Base-by-base conservation (phyloP, 2,329 filamentous ascomycete species). In the Alternaria conjuncta region DNA sequence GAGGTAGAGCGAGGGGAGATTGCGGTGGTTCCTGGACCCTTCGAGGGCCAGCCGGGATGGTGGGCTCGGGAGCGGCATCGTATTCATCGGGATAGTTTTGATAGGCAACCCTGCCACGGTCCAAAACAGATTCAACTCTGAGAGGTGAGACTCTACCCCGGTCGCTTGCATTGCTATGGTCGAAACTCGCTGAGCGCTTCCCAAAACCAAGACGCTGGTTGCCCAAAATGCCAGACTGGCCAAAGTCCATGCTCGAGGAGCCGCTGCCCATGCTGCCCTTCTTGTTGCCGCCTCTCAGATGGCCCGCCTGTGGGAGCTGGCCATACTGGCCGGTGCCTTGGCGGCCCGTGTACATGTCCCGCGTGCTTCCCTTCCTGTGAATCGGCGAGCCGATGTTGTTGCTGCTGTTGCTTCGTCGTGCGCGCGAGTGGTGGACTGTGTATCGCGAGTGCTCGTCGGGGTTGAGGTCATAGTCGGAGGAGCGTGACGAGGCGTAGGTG, bases 61-160 rank as follows among this genome's bases (percentile, higher is more conserved):
- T 94, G 6, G 95, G 95, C 41, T 91, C 95, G 13, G 95, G 94
- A 25, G 94, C 94, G 55, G 93, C 92, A 76, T 96, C 92, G 80
- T 90, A 89, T 71, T 91, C 87, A 71, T 86, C 83, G 69, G 85
- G 83, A 73, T 86, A 82, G 43, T 79, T 78, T 54, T 79, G 78
- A 41, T 82, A 81, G n/a, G 80, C 77, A 7, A 81, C 76, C 43
- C 82, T 76, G 15, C 81, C 81, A 63, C 83, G 77, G 50, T 81
- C 79, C 64, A 84, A 67, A 53, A 84, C 78, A 5, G 83, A 83
- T 25, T 83, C 76, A 64, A 87, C 65, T 64, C 74, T 77, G 7
- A 71, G 61, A 9, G 75, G 69, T 12, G 71, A 58, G 20, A 56
- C 56, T 47, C 70, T 68, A 18, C 71, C 70, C 13, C 67, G 63